These are phyloP conservation scores for Lipomyces japonicus DNA, from an alignment of 805 yeast species.

Conservation along the genomic window DNA sequence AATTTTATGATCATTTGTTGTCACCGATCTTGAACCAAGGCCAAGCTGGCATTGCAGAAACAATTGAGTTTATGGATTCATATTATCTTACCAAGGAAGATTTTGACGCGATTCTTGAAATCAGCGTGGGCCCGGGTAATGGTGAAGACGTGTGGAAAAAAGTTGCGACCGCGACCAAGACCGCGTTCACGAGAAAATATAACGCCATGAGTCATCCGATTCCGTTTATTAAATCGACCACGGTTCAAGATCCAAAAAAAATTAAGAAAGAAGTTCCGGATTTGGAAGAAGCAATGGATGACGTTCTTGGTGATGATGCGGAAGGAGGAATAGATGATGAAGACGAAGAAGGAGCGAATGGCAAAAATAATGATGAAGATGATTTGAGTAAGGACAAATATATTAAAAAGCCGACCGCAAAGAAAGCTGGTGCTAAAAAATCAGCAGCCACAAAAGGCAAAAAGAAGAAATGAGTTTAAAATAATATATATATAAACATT, in stretches of 20 bases:
- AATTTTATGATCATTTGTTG: constrained; percentile 53
- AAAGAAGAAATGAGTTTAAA: neutral
- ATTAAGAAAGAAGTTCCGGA: constrained; percentile 48
- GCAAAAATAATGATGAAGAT: constrained; percentile 42
- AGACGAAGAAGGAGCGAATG: constrained; percentile 44
- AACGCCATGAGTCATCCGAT: constrained; percentile 76
- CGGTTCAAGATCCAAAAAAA: constrained; percentile 40
- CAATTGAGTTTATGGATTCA: constrained; percentile 71
- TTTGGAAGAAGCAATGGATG: constrained; percentile 53
- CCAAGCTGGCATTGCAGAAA: constrained; percentile 59
- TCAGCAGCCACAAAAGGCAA: neutral
- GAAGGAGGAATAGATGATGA: constrained; percentile 35
- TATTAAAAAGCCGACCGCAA: constrained; percentile 38
- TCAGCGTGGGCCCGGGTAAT: constrained; percentile 60
- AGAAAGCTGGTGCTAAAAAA: constrained; percentile 7
- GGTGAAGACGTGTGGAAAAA: constrained; percentile 52
- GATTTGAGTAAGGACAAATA: constrained; percentile 56
- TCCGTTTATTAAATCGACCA: constrained; percentile 59
- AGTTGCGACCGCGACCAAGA: constrained; percentile 71
- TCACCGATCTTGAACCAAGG: constrained; percentile 56
- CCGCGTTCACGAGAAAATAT: constrained; percentile 82
- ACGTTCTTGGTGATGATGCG: constrained; percentile 51
- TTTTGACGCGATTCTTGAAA: constrained; percentile 83
- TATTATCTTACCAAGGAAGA: constrained; percentile 87
- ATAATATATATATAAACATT: neutral